Conservation (phyloP, 192 early-diverging fungal genomes). For the Diversispora epigaea region DNA sequence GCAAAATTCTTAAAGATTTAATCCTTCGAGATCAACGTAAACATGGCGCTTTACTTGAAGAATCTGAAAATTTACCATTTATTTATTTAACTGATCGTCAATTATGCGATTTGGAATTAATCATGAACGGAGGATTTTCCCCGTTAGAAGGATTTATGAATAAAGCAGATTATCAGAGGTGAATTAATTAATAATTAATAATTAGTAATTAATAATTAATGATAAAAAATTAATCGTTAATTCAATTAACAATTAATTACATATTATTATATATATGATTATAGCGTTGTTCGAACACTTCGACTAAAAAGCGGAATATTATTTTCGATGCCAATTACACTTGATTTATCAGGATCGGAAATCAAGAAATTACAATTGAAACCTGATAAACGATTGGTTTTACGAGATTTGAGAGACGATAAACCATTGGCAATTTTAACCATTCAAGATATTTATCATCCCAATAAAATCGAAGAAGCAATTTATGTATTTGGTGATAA, state of each 20-base stretch:
- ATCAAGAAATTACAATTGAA: constrained; percentile 55
- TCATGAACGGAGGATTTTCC: constrained; percentile 95
- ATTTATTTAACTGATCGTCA: constrained; percentile 88
- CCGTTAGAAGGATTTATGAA: constrained; percentile 92
- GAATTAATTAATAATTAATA: constrained; percentile 18
- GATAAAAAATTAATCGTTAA: too few species aligned
- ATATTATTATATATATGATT: not conserved
- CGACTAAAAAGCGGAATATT: constrained; percentile 78
- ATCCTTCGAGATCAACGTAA: constrained; percentile 74
- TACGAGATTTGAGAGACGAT: constrained; percentile 87
- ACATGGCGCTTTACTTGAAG: constrained; percentile 59
- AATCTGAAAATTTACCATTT: constrained; percentile 67
- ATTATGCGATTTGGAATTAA: constrained; percentile 92
- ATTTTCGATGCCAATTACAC: constrained; percentile 90
- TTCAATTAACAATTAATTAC: not conserved
- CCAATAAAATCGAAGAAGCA: constrained; percentile 79
- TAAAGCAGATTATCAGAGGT: constrained; percentile 79
- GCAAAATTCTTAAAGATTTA: constrained; percentile 90
- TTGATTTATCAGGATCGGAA: constrained; percentile 75
- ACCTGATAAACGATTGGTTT: constrained; percentile 61
- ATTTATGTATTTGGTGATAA: constrained; percentile 80
- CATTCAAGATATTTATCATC: constrained; percentile 77
- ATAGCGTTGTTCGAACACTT: constrained; percentile 75
- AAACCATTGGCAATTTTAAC: constrained; percentile 81
- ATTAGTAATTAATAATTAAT: too few species aligned